Percentiles rank a stretch among this genome's conserved stretches.
Evolutionary conservation across 768 basidiomycete genomes (phyloP).

Genomic region (Gyrodon lividus): DNA sequence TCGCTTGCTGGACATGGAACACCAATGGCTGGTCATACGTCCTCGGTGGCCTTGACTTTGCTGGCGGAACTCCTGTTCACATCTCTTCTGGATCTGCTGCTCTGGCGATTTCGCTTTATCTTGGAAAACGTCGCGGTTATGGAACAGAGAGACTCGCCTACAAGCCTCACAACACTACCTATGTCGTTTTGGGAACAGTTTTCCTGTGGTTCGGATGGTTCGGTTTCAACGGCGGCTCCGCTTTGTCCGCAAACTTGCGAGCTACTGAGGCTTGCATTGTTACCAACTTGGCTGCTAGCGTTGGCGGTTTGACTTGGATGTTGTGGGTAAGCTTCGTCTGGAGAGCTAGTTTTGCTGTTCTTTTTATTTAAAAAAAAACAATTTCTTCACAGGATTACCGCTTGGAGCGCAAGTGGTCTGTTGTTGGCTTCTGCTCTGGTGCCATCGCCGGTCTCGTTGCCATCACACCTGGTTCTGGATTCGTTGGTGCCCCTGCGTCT

Average conservation of each 20-base stretch:
- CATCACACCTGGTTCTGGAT: conserved; percentile 85
- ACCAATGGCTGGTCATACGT: conserved; percentile 69
- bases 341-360: not conserved
- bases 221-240: conserved; percentile 92
- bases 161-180: conserved; percentile 92
- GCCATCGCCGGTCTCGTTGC: conserved; percentile 89
- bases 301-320: conserved; percentile 93
- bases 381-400: conserved; percentile 70
- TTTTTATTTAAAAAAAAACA: not conserved
- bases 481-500: conserved; percentile 77
- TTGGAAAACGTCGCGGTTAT: conserved; percentile 89
- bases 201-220: conserved; percentile 98
- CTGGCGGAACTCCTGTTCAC: conserved; percentile 95
- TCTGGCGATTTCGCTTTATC: conserved; percentile 85
- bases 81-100: conserved; percentile 93
- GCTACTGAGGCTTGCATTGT: conserved; percentile 89
- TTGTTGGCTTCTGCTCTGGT: conserved; percentile 94
- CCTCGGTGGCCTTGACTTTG: conserved; percentile 87
- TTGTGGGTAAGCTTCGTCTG: conserved; percentile 55
- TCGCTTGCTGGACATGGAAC: conserved; percentile 98
- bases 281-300: conserved; percentile 88
- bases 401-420: conserved; percentile 90
- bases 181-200: conserved; percentile 90
- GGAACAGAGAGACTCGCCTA: conserved; percentile 90
- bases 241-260: conserved; percentile 83